A percentile compares a stretch with the other conserved stretches of the same genome.
Evolutionary conservation across 2,329 filamentous ascomycete genomes (phyloP).

Genomic region (Pezizomycotina sp.): DNA sequence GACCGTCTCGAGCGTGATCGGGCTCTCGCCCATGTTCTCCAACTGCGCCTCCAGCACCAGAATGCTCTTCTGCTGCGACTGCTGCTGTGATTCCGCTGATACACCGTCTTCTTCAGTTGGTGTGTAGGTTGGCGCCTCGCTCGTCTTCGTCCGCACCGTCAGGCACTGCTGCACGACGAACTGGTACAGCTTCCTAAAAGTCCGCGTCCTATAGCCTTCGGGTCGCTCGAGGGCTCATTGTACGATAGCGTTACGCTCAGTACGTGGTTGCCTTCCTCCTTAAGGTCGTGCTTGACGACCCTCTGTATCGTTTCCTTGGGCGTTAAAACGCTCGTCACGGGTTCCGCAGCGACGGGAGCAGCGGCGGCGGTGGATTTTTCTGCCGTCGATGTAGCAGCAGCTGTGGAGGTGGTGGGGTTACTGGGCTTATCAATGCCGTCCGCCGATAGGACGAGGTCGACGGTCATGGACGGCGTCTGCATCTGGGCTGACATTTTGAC

Average conservation of each 20-base stretch:
- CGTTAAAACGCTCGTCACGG: no score
- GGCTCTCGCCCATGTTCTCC: slow-evolving; percentile 78
- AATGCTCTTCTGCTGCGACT: slow-evolving; percentile 30
- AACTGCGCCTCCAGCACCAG: slow-evolving; percentile 87
- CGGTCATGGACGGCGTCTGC: slow-evolving; percentile 70
- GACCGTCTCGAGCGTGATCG: slow-evolving; percentile 56
- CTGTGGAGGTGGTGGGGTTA: no score
- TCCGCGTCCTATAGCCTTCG: slow-evolving; percentile 47
- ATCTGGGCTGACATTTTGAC: slow-evolving; percentile 81
- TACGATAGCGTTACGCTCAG: slow-evolving; percentile 87
- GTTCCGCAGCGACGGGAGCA: slow-evolving; percentile 35
- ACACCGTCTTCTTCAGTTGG: no score
- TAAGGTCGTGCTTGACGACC: slow-evolving; percentile 71
- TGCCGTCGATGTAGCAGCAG: no score
- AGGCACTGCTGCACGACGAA: slow-evolving; percentile 84
- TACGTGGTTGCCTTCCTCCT: slow-evolving; percentile 87
- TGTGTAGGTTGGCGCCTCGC: slow-evolving; percentile 38
- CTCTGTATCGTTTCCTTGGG: slow-evolving; percentile 58
- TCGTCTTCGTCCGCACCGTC: slow-evolving; percentile 79
- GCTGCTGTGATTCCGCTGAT: slow-evolving; percentile 32
- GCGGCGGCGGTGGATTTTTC: no score
- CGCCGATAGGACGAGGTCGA: slow-evolving; percentile 47
- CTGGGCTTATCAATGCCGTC: slow-evolving; percentile 16
- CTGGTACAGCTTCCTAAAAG: slow-evolving; percentile 90
- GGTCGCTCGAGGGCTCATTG: slow-evolving; percentile 57